phyloP scores from a whole-genome alignment of 2,329 filamentous ascomycete genomes.

The Aspergillus sp. region DNA sequence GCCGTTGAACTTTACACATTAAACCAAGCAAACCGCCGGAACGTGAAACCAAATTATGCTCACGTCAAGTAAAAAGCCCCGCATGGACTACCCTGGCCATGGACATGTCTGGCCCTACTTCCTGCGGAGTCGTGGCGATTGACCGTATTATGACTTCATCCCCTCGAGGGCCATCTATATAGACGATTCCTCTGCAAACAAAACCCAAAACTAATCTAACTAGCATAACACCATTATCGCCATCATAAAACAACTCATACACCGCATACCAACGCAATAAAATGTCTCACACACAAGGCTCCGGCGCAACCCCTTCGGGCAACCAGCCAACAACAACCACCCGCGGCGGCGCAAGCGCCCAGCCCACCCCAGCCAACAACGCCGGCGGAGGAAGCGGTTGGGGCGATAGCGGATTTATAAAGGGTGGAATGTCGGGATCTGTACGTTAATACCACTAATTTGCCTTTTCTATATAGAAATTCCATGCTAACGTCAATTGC shows the following conservation, averaged over 20 bases:
- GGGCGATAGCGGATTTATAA: constrained; percentile 24
- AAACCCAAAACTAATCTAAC: not conserved
- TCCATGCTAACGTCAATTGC: not conserved
- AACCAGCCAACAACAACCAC: constrained; percentile 15
- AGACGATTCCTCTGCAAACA: not conserved
- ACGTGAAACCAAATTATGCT: no score
- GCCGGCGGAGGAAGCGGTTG: constrained; percentile 20
- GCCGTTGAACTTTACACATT: no score
- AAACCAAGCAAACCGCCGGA: no score
- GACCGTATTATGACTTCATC: not conserved
- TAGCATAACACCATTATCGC: not conserved
- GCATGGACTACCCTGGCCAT: no score
- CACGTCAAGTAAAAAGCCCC: no score
- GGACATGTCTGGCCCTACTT: no score
- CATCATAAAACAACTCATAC: not conserved
- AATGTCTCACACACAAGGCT: constrained; percentile 1
- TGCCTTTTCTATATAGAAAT: not conserved
- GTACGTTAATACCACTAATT: not conserved
- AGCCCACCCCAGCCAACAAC: constrained; percentile 33
- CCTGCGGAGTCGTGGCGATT: not conserved
- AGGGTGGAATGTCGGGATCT: constrained; percentile 20
- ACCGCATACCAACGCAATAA: not conserved
- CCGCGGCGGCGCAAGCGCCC: constrained; percentile 24
- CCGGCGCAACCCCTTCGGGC: not conserved
- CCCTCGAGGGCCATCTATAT: not conserved